Evolutionary conservation across 73 alveolate species (phyloP).

Genomic region (Stentor coeruleus): DNA sequence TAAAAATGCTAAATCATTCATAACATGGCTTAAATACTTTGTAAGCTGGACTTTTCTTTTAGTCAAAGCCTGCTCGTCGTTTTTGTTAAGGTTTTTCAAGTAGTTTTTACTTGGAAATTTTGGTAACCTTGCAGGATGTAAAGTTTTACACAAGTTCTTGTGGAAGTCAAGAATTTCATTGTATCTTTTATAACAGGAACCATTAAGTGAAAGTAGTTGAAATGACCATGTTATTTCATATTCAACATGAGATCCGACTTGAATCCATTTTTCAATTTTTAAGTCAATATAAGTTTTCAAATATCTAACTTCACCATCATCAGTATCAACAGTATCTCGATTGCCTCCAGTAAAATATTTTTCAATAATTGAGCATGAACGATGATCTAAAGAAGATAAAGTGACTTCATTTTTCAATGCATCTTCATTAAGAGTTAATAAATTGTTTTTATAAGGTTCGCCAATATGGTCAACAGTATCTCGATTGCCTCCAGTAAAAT

Average conservation of each 20-base stretch:
- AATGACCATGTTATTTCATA: neutral
- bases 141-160: neutral
- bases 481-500: too few relatives aligned
- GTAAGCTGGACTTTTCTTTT: neutral
- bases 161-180: conserved; percentile 1
- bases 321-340: neutral
- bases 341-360: neutral
- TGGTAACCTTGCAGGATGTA: conserved; percentile 10
- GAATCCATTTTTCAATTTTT: neutral
- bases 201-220: neutral
- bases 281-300: neutral
- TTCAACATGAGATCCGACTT: neutral
- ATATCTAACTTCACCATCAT: neutral
- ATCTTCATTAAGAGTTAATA: too few relatives aligned
- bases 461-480: too few relatives aligned
- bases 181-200: neutral
- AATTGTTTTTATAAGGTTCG: too few relatives aligned
- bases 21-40: neutral
- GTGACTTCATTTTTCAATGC: too few relatives aligned
- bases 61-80: neutral
- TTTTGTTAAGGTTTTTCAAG: neutral
- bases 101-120: conserved; percentile 10
- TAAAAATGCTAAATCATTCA: conserved; percentile 7
- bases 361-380: neutral
- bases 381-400: neutral